A percentile compares a stretch with the other conserved stretches of the same genome.
phyloP scores from a whole-genome alignment of 2,329 filamentous ascomycete genomes.

The Monosporascus sp. region DNA sequence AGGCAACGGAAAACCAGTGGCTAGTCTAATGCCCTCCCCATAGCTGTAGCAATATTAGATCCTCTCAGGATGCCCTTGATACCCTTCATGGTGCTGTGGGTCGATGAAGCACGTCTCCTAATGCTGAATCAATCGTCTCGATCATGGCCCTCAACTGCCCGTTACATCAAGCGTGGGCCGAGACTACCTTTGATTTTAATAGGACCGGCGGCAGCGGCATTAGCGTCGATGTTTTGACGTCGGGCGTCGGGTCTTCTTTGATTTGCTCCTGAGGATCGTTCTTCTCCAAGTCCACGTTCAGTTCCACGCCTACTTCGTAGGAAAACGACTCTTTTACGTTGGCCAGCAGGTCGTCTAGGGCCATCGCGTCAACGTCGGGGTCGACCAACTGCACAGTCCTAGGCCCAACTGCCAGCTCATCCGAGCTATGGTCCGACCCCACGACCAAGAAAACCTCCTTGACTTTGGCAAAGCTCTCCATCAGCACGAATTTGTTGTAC shows the following conservation, averaged over 20 bases:
- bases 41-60: too few relatives aligned
- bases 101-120: neutral
- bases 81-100: too few relatives aligned
- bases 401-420: slow-evolving; percentile 6
- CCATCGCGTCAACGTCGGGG: slow-evolving; percentile 15
- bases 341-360: slow-evolving; percentile 18
- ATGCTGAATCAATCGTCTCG: neutral
- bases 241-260: neutral
- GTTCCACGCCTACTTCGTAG: slow-evolving; percentile 22
- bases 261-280: slow-evolving; percentile 16
- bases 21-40: too few relatives aligned
- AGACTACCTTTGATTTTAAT: slow-evolving; percentile 21
- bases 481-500: slow-evolving; percentile 43
- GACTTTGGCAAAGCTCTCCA: slow-evolving; percentile 35
- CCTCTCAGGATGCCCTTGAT: too few relatives aligned
- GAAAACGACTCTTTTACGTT: slow-evolving; percentile 25
- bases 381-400: slow-evolving; percentile 11
- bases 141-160: neutral
- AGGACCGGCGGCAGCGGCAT: slow-evolving; percentile 19
- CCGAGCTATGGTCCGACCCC: slow-evolving; percentile 5
- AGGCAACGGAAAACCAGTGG: too few relatives aligned
- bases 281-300: slow-evolving; percentile 17
- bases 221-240: neutral
- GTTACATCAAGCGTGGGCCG: neutral
- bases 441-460: slow-evolving; percentile 34